phyloP scores from a whole-genome alignment of 139 green algal species.

The Chlamydomonas sp. region DNA sequence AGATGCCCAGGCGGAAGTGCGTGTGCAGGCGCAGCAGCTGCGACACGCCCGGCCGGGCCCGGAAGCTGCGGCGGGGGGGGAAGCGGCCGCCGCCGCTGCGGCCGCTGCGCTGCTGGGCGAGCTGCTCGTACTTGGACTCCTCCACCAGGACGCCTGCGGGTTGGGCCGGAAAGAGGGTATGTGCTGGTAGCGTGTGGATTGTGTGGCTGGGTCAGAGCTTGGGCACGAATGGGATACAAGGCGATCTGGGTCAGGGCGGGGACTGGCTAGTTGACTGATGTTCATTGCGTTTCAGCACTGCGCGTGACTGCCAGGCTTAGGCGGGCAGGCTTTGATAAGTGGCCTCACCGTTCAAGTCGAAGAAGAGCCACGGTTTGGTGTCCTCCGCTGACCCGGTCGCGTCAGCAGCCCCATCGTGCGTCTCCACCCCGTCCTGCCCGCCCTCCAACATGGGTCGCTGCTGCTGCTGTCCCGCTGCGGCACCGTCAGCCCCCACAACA shows the following conservation, averaged over 20 bases:
- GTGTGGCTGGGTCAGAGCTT: background rate
- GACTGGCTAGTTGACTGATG: too few species aligned
- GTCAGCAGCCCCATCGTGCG: background rate
- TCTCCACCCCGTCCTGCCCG: too few species aligned
- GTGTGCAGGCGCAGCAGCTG: constrained; percentile 17
- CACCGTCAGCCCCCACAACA: too few species aligned
- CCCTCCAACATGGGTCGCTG: too few species aligned
- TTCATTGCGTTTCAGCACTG: too few species aligned
- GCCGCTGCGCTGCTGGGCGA: background rate
- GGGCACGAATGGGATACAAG: background rate
- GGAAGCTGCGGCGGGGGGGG: background rate
- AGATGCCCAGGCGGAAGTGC: constrained; percentile 61
- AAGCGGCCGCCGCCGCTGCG: background rate
- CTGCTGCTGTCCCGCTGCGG: too few species aligned
- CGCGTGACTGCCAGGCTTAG: too few species aligned
- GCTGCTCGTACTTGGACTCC: background rate
- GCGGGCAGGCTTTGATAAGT: too few species aligned
- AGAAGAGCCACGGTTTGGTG: constrained; percentile 49
- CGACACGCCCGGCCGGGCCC: constrained; percentile 8
- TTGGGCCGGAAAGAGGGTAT: too few species aligned
- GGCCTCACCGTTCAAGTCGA: constrained; percentile 64
- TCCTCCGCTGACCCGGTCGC: background rate
- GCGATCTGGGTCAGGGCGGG: too few species aligned
- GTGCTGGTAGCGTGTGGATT: background rate
- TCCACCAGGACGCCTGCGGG: constrained; percentile 28